Percentiles rank a stretch among this genome's conserved stretches.
These are phyloP conservation scores for Sclerospora graminicola DNA, from an alignment of 352 stramenopile species.

Conservation along the genomic window DNA sequence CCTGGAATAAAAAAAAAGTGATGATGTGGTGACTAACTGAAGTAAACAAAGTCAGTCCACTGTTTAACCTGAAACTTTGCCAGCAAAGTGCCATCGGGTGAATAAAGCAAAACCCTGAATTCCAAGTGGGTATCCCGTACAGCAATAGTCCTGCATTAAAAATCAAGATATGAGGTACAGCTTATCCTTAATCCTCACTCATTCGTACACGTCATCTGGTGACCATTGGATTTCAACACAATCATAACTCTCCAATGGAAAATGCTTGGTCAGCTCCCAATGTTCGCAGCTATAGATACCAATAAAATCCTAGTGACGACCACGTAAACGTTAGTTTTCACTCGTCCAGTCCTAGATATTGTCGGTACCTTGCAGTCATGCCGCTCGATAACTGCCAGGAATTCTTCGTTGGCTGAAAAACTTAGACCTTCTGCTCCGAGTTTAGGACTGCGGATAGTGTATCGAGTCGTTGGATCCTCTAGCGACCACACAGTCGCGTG, in stretches of 20 bases:
- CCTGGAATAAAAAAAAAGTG: constrained; percentile 18
- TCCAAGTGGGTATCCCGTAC: constrained; percentile 65
- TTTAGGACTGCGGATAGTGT: constrained; percentile 58
- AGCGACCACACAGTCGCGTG: constrained; percentile 78
- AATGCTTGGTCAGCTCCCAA: constrained; percentile 66
- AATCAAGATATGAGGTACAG: not conserved
- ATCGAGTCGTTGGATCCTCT: constrained; percentile 38
- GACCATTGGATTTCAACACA: constrained; percentile 64
- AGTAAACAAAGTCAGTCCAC: not conserved
- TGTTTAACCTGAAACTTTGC: constrained; percentile 60
- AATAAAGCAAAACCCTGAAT: constrained; percentile 66
- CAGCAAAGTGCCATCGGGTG: constrained; percentile 44
- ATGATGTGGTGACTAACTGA: not conserved
- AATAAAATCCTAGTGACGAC: constrained; percentile 42
- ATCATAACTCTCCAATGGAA: constrained; percentile 72
- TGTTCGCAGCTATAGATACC: constrained; percentile 65
- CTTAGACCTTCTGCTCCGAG: constrained; percentile 49
- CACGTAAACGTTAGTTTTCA: not conserved
- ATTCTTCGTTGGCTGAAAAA: constrained; percentile 46
- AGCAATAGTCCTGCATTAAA: constrained; percentile 33
- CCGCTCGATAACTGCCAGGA: constrained; percentile 59
- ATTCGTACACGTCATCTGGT: constrained; percentile 50
- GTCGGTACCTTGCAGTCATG: constrained; percentile 59
- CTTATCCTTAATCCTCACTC: not conserved
- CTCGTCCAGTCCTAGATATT: not conserved